Base-by-base conservation (phyloP, 768 basidiomycete species). In the Crucibulum laeve region DNA sequence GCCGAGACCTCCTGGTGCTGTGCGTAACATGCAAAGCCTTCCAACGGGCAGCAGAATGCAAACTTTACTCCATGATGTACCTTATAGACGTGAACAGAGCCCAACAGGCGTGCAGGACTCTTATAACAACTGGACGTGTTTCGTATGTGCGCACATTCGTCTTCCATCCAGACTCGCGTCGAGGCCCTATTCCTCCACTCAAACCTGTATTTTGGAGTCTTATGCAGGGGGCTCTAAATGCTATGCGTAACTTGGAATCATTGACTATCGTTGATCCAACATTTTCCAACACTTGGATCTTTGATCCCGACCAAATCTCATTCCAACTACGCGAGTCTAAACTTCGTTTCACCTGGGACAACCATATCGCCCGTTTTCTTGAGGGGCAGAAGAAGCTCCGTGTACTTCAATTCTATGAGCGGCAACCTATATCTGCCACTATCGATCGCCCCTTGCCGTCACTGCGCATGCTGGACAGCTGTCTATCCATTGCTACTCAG, bases 281-380 rank as follows among this genome's bases (percentile, higher is more conserved):
- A 4, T 57, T 56, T 45, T 24, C 58, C 1, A 67, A 71, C 49
- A 59, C 66, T 14, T 80, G 76, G 76, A 55, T 81, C 15, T 55
- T 80, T 46, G 57, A 70, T 50, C 60, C 67, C 35, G 54, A 61
- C 1, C 49, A 63, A 2, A 55, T 64, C 38, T 41, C 62, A 13
- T 80, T 80, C 60, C 70, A 70, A 42, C 69, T 82, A 18, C 60
- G 55, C 36, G 76, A 81, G 35, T 68, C 71, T 3, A 68, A 63
- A 19, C 54, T 82, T n/a, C 63, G 65, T 35, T 65, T 80, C 38
- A 49, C 59, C 4, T 82, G 79, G 77, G 76, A 79, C 50, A 34
- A 46, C 0, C 54, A 69, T 37, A 42, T 75, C 6, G 67, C 71
- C 42, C 59, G 61, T 13, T 84, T 83, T 57, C 60, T 82, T 22